Evolutionary conservation across 257 asterid species (phyloP).

Genomic region (Solanum verrucosum): DNA sequence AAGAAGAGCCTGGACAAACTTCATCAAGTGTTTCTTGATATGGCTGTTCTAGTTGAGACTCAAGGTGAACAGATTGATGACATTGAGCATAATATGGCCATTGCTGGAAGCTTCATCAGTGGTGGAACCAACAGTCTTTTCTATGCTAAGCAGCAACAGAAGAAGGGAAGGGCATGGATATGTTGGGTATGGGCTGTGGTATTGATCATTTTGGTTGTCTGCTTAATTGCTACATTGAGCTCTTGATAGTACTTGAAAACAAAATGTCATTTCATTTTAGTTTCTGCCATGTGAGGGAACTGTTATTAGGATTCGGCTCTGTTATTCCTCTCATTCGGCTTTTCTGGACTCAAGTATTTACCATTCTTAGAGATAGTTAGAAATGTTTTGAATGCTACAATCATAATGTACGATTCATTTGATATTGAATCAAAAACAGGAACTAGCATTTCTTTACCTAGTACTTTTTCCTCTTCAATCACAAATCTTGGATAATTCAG

Average conservation of each 20-base stretch:
- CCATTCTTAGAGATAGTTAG: neutral
- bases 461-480: neutral
- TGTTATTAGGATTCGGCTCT: neutral
- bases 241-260: slow-evolving; percentile 3
- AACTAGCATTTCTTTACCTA: neutral
- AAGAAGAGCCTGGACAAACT: slow-evolving; percentile 81
- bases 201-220: slow-evolving; percentile 46
- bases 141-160: slow-evolving; percentile 70
- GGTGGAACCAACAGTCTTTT: slow-evolving; percentile 72
- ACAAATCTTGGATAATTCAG: neutral
- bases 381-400: neutral
- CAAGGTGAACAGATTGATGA: slow-evolving; percentile 65
- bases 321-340: neutral
- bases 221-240: slow-evolving; percentile 44
- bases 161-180: slow-evolving; percentile 33
- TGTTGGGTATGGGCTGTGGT: slow-evolving; percentile 52
- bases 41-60: slow-evolving; percentile 76
- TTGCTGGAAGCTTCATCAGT: slow-evolving; percentile 54
- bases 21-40: slow-evolving; percentile 82
- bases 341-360: neutral
- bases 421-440: neutral
- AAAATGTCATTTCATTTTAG: neutral
- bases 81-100: slow-evolving; percentile 52
- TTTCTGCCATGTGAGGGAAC: neutral
- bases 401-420: neutral